Percentiles rank a stretch among this genome's conserved stretches.
phyloP scores from a whole-genome alignment of 441 rosid species.

The Manihot esculenta region DNA sequence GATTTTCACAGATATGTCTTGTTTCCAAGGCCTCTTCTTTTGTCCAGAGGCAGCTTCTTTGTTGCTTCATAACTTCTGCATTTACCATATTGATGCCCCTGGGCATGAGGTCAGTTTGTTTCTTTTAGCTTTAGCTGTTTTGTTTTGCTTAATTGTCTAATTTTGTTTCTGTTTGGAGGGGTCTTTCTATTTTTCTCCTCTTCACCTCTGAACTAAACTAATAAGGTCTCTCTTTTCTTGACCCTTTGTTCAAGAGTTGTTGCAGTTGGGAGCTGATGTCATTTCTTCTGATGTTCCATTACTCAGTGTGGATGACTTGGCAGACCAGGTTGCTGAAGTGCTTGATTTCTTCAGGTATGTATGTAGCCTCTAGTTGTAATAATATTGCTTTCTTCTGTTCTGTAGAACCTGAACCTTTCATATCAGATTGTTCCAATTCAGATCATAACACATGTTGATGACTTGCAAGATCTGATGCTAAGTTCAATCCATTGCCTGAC shows the following conservation, averaged over 20 bases:
- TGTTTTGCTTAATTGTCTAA: not conserved
- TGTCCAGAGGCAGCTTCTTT: constrained; percentile 79
- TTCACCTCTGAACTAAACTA: constrained; percentile 26
- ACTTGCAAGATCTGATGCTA: not conserved
- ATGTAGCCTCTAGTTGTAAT: not conserved
- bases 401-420: not conserved
- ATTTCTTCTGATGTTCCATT: constrained; percentile 59
- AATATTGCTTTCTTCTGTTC: not conserved
- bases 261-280: constrained; percentile 82
- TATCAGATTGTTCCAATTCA: not conserved
- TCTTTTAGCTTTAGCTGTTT: not conserved
- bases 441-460: not conserved
- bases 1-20: constrained; percentile 54
- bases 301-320: constrained; percentile 66
- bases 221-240: constrained; percentile 26
- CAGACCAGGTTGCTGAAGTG: constrained; percentile 79
- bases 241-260: constrained; percentile 58
- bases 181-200: not conserved
- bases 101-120: constrained; percentile 84
- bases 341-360: constrained; percentile 69
- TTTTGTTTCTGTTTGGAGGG: not conserved
- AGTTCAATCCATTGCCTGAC: not conserved
- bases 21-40: constrained; percentile 76
- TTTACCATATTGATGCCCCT: constrained; percentile 85
- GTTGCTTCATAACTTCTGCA: constrained; percentile 79